phyloP scores from a whole-genome alignment of 2,329 filamentous ascomycete genomes.

The Nigrograna mackinnonii region DNA sequence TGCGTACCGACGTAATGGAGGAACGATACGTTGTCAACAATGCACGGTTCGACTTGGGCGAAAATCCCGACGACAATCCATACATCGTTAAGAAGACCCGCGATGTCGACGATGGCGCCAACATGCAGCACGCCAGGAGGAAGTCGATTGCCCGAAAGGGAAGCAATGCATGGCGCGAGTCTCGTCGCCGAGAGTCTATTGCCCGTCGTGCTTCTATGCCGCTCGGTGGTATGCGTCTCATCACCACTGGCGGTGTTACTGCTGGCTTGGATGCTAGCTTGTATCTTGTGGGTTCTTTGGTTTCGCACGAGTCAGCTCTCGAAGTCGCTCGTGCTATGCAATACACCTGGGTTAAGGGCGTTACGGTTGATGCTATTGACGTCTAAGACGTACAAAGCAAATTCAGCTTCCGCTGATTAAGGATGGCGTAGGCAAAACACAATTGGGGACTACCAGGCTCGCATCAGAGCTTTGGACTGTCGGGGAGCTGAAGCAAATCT shows the following conservation, averaged over 20 bases:
- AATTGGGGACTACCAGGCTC: no score
- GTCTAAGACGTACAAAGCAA: no score
- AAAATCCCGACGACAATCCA: slow-evolving; percentile 77
- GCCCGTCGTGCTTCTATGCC: slow-evolving; percentile 76
- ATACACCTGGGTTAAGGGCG: slow-evolving; percentile 84
- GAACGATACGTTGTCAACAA: slow-evolving; percentile 91
- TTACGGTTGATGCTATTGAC: slow-evolving; percentile 83
- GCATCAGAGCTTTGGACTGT: no score
- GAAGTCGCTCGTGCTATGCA: slow-evolving; percentile 77
- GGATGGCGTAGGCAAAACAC: no score
- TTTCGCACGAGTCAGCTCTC: slow-evolving; percentile 74
- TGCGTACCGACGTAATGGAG: slow-evolving; percentile 82
- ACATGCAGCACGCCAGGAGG: slow-evolving; percentile 41
- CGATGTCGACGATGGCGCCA: slow-evolving; percentile 54
- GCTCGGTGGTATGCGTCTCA: slow-evolving; percentile 69
- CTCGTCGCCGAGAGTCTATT: slow-evolving; percentile 79
- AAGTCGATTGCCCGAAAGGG: slow-evolving; percentile 68
- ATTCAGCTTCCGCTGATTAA: no score
- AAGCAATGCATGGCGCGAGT: slow-evolving; percentile 78
- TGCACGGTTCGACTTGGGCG: slow-evolving; percentile 78
- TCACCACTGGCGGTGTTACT: slow-evolving; percentile 78
- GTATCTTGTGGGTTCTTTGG: slow-evolving; percentile 83
- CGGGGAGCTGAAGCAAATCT: no score
- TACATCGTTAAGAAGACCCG: slow-evolving; percentile 72
- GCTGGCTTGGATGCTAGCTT: slow-evolving; percentile 81